Evolutionary conservation across 2,329 filamentous ascomycete genomes (phyloP).

Genomic region (Apiospora aurea): DNA sequence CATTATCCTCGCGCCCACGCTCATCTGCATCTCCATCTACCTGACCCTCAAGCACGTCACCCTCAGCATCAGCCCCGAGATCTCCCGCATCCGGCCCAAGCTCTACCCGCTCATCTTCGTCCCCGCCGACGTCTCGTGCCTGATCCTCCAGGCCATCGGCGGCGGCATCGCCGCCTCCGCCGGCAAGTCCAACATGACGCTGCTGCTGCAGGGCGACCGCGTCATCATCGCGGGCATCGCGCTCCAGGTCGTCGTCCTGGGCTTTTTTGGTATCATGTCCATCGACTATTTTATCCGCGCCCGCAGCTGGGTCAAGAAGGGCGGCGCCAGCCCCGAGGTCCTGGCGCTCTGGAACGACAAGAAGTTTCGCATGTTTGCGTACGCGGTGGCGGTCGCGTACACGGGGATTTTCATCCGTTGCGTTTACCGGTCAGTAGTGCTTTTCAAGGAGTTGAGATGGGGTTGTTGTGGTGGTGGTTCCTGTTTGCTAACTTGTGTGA

Average conservation of each 20-base stretch:
- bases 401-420: constrained; percentile 56
- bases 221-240: constrained; percentile 62
- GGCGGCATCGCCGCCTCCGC: constrained; percentile 62
- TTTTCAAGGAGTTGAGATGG: constrained; percentile 20
- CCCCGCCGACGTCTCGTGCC: constrained; percentile 64
- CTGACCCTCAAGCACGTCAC: constrained; percentile 68
- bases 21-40: constrained; percentile 69
- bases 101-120: constrained; percentile 65
- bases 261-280: constrained; percentile 51
- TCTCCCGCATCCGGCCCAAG: constrained; percentile 59
- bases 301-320: constrained; percentile 45
- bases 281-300: constrained; percentile 55
- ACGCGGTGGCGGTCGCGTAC: constrained; percentile 54
- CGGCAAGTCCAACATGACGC: constrained; percentile 45
- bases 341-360: constrained; percentile 50
- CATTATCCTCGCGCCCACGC: constrained; percentile 66
- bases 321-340: constrained; percentile 40
- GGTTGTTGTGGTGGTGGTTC: too few relatives aligned
- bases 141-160: constrained; percentile 65
- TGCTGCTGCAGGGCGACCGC: constrained; percentile 56
- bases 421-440: constrained; percentile 56
- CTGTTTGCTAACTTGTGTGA: not conserved
- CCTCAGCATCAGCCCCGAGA: constrained; percentile 53
- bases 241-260: constrained; percentile 60
- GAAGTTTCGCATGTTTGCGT: constrained; percentile 53